Base-by-base conservation (phyloP, 1,284 basidiomycete genomes). In the Puccinia triticina region DNA sequence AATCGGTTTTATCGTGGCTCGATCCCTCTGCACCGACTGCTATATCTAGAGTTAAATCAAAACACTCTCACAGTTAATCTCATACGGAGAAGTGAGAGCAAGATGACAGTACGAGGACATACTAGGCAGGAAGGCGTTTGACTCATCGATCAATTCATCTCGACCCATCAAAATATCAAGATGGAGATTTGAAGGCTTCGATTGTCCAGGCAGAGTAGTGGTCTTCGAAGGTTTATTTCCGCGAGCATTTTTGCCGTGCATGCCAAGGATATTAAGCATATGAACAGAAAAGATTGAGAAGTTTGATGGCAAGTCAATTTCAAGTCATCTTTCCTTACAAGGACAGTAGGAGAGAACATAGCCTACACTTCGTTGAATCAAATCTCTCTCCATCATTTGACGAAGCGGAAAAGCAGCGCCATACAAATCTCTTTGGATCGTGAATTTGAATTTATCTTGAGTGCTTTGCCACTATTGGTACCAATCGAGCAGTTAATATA, bases 131-230 rank as follows among this genome's bases (percentile, higher is more conserved):
- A 79, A 79, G 1, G 66, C 66, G 18, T 79, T 26, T 7, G 64
- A 50, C 18, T 71, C 66, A 59, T 69, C 66, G n/a, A 79, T 79
- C 46, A 71, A 48, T 43, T 79, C 77, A 34, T 79, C 77, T 11
- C 66, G 64, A 4, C 77, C 77, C 48, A 71, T 79, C 8, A 79
- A 40, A 34, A 79, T 79, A 59, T 79, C 77, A n/a, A 79, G 77
- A 79, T 79, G 77, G 16, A 79, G 59, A 37, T 79, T 79, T 53
- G 77, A 79, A n/a, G 66, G 77, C 55, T 37, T 61, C 2, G 29
- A 50, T 53, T 67, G 64, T 29, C 64, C 66, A 32, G 77, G 66
- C 16, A 79, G 55, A 26, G 66, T 50, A 16, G 53, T 59, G 5
- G 66, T 69, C 77, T 79, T 43, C 21, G 12, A 53, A 71, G n/a